Base-by-base conservation (phyloP, 352 stramenopile genomes). In the Globisporangium paroecandrum region DNA sequence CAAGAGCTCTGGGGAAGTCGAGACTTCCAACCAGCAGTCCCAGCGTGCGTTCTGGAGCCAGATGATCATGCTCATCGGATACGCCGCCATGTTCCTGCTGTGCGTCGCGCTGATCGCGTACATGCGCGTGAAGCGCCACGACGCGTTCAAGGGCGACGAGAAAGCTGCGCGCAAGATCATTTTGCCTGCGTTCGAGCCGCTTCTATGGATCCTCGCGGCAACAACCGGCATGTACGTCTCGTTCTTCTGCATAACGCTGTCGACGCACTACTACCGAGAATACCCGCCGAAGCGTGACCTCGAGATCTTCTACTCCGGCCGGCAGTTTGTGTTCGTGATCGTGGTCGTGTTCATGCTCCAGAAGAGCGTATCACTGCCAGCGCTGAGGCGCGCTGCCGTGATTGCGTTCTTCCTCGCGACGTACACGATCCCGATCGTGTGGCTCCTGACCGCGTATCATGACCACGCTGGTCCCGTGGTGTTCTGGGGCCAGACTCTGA, bases 281-380 rank as follows among this genome's bases (percentile, higher is more conserved):
- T 66, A 62, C 25, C 55, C 41, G 27, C 59, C 55, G 5, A 71
- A 69, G 34, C 22, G 66, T 3, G 34, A 57, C 29, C 10, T 32
- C 43, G 75, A 82, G 65, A 53, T 43, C 27, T 59, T 77, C 34
- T 78, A 79, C 60, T 58, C 69, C 2, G 77, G 73, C 2, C 69
- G 69, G 2, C 72, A 75, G 34, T 83, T 85, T 46, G 55, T 78
- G 41, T 69, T 83, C 20, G 49, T 85, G 43, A 62, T 83, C n/a
- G 67, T 81, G 13, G 15, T 77, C 10, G 63, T 85, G 1, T 78
- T 82, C 69, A 70, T 85, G 68, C 49, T 80, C 24, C 76, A 85
- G 46, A 83, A 83, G 68, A 78, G 65, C 54, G 73, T 85, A 6
- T 78, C 76, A 2, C 20, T 75, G 13, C 76, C 73, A 13, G 76